phyloP scores from a whole-genome alignment of 805 yeast genomes.

The Starmerella potacharoeniae region DNA sequence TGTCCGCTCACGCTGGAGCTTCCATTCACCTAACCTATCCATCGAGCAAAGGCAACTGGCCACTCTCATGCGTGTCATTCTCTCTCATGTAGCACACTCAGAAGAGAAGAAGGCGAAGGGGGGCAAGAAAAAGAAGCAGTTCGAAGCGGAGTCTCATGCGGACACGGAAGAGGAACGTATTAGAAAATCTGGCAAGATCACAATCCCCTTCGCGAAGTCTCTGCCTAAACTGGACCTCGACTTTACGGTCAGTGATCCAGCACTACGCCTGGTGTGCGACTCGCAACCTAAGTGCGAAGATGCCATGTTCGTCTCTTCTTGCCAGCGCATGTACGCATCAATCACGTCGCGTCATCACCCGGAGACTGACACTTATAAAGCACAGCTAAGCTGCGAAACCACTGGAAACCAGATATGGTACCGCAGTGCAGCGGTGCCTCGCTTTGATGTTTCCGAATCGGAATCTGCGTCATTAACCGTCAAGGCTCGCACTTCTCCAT shows the following conservation, averaged over 20 bases:
- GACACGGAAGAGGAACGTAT: neutral
- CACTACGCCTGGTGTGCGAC: conserved; percentile 21
- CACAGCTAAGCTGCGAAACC: conserved; percentile 14
- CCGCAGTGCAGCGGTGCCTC: conserved; percentile 22
- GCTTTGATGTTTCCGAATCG: conserved; percentile 24
- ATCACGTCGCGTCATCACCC: conserved; percentile 25
- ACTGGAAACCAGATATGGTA: conserved; percentile 23
- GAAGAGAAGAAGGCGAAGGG: neutral
- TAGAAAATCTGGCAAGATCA: neutral
- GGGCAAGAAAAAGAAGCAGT: neutral
- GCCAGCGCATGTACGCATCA: conserved; percentile 27
- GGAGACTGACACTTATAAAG: conserved; percentile 10
- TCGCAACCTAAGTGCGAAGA: conserved; percentile 7
- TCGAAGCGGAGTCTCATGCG: neutral
- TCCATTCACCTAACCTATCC: conserved; percentile 32
- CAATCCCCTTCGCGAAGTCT: conserved; percentile 14
- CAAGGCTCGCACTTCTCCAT: conserved; percentile 25
- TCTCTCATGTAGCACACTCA: conserved; percentile 5
- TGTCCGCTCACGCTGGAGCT: conserved; percentile 26
- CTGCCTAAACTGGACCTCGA: conserved; percentile 20
- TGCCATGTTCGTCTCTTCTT: conserved; percentile 28
- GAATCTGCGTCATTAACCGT: conserved; percentile 21
- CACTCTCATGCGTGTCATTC: conserved; percentile 22
- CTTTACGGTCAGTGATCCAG: conserved; percentile 19
- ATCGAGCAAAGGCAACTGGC: conserved; percentile 30